A percentile compares a stretch with the other conserved stretches of the same genome.
These are phyloP conservation scores for Fusarium incarnatum DNA, from an alignment of 2,329 filamentous ascomycete genomes.

Conservation along the genomic window DNA sequence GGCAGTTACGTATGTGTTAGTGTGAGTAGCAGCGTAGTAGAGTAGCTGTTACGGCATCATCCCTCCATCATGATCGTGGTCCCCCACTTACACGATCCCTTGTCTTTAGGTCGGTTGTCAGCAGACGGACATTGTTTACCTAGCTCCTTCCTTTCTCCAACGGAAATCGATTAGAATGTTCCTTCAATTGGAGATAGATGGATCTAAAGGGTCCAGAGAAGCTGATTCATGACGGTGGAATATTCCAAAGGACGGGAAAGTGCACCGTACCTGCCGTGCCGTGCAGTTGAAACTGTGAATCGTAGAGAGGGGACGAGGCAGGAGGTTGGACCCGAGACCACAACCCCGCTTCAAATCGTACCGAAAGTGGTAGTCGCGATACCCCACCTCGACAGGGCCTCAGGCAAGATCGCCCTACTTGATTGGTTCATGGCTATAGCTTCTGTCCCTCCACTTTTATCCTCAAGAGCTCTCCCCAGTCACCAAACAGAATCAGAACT, in stretches of 20 bases:
- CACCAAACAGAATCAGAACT: constrained; percentile 9
- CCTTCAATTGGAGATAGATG: constrained; percentile 20
- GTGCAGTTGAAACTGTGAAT: constrained; percentile 3
- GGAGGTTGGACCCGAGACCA: neutral
- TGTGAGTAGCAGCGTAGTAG: neutral
- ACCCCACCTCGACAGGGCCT: constrained; percentile 22
- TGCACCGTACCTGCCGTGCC: constrained; percentile 33
- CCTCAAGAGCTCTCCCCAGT: constrained; percentile 19
- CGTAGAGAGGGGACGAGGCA: constrained; percentile 4
- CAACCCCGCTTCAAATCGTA: constrained; percentile 28
- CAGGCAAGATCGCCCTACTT: neutral
- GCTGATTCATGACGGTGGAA: neutral
- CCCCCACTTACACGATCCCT: constrained; percentile 30
- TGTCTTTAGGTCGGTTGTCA: neutral
- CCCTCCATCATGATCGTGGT: constrained; percentile 17
- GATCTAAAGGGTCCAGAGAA: neutral
- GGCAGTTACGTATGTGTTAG: constrained; percentile 2
- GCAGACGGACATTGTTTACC: constrained; percentile 19
- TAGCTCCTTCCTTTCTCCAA: constrained; percentile 24
- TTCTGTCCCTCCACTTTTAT: constrained; percentile 19
- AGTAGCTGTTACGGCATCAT: constrained; percentile 29
- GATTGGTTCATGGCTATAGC: constrained; percentile 22
- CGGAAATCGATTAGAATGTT: neutral
- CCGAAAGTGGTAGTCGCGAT: constrained; percentile 23
- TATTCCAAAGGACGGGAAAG: constrained; percentile 18